These are phyloP conservation scores for Medicago arabica DNA, from an alignment of 306 rosid species.

Conservation along the genomic window DNA sequence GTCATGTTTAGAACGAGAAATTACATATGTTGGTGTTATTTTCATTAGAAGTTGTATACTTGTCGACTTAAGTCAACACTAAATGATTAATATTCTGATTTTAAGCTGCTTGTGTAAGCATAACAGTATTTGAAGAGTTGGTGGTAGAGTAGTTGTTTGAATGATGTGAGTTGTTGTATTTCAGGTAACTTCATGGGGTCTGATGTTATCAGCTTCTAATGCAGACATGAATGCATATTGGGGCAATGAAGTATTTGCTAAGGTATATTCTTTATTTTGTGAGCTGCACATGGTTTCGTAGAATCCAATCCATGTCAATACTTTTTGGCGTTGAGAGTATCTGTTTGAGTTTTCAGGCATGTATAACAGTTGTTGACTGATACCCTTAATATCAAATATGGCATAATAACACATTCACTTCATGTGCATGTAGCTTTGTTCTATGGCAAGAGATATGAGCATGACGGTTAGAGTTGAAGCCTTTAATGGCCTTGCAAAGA, in stretches of 20 bases:
- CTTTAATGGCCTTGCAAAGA: slow-evolving; percentile 64
- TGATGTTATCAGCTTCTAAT: slow-evolving; percentile 57
- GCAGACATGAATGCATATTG: slow-evolving; percentile 58
- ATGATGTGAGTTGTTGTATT: slow-evolving; percentile 36
- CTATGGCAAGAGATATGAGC: slow-evolving; percentile 87
- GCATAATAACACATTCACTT: slow-evolving; percentile 27
- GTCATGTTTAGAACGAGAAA: slow-evolving; percentile 16
- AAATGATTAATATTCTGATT: slow-evolving; percentile 35
- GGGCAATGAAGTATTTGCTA: slow-evolving; percentile 74
- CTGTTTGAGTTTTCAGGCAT: slow-evolving; percentile 37
- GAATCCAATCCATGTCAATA: neutral
- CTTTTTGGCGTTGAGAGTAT: slow-evolving; percentile 8
- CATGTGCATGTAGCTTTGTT: slow-evolving; percentile 72
- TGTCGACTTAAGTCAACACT: slow-evolving; percentile 15
- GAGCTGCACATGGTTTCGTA: neutral
- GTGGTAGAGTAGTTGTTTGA: slow-evolving; percentile 19
- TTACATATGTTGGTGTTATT: slow-evolving; percentile 10
- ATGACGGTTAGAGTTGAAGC: slow-evolving; percentile 80
- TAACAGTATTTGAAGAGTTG: neutral
- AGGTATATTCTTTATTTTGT: slow-evolving; percentile 52
- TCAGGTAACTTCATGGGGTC: slow-evolving; percentile 87
- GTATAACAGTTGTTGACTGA: slow-evolving; percentile 25
- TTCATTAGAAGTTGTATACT: slow-evolving; percentile 8
- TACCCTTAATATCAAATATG: slow-evolving; percentile 25
- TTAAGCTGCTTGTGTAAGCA: slow-evolving; percentile 11